phyloP scores from a whole-genome alignment of 2,329 filamentous ascomycete species.

The Pseudogymnoascus sp. region DNA sequence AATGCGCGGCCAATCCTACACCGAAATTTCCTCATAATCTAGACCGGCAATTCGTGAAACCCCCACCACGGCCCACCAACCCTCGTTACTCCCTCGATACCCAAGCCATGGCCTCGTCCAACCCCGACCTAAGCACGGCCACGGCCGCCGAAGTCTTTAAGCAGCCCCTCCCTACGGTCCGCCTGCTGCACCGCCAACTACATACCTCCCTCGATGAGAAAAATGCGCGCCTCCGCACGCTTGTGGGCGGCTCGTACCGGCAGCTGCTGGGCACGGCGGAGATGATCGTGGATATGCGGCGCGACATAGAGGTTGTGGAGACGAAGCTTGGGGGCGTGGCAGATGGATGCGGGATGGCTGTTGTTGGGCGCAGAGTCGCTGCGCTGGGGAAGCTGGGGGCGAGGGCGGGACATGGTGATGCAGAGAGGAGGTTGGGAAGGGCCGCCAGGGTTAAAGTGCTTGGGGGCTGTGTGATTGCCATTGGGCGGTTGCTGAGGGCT shows the following conservation, averaged over 20 bases:
- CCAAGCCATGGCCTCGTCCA: conserved; percentile 30
- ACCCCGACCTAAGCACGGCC: conserved; percentile 44
- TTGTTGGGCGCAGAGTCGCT: conserved; percentile 57
- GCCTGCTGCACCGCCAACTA: conserved; percentile 52
- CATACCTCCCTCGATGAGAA: conserved; percentile 55
- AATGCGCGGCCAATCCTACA: neutral
- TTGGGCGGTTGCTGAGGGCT: conserved; percentile 40
- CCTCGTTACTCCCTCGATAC: neutral
- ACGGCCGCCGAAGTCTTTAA: conserved; percentile 29
- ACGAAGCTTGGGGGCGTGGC: conserved; percentile 64
- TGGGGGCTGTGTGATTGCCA: conserved; percentile 42
- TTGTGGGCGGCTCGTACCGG: conserved; percentile 66
- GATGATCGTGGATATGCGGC: conserved; percentile 84
- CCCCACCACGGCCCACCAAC: neutral
- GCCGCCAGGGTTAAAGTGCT: conserved; percentile 42
- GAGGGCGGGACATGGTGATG: conserved; percentile 22
- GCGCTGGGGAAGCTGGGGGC: conserved; percentile 43
- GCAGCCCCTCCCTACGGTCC: conserved; percentile 55
- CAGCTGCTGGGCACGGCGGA: conserved; percentile 88
- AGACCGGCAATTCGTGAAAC: neutral
- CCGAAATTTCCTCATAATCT: neutral
- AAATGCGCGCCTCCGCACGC: conserved; percentile 51
- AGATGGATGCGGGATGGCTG: conserved; percentile 63
- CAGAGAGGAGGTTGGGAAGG: conserved; percentile 15
- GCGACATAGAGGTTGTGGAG: conserved; percentile 68